Evolutionary conservation across 371 early-diverging fungal species (phyloP).

Genomic region (Encephalitozoon hellem): DNA sequence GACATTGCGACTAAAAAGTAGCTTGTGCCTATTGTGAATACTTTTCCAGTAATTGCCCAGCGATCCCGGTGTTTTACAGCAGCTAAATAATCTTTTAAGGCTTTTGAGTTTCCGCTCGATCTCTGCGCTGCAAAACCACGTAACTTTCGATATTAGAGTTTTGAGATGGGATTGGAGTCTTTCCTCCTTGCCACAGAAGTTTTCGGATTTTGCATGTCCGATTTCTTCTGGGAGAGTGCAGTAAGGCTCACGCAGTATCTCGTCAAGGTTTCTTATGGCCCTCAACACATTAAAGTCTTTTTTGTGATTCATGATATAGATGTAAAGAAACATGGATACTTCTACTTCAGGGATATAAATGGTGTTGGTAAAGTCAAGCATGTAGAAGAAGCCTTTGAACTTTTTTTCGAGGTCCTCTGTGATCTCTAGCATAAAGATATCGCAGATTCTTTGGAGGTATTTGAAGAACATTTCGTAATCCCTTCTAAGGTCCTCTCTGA

Average conservation of each 20-base stretch:
- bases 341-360: slow-evolving; percentile 3
- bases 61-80: not conserved
- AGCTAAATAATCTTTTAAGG: not conserved
- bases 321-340: not conserved
- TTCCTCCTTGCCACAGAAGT: not conserved
- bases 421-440: not conserved
- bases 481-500: not conserved
- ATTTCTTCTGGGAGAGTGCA: too few relatives aligned
- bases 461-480: not conserved
- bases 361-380: not conserved
- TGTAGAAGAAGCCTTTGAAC: not conserved
- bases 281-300: not conserved
- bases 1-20: not conserved
- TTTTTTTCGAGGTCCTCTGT: not conserved
- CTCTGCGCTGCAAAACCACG: not conserved
- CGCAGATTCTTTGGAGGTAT: not conserved
- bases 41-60: not conserved
- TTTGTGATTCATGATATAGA: not conserved
- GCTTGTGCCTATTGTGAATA: not conserved
- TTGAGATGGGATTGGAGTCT: not conserved
- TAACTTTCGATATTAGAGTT: not conserved
- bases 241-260: not conserved
- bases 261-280: not conserved
- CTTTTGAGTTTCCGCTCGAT: not conserved
- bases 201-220: not conserved